A percentile compares a stretch with the other conserved stretches of the same genome.
These are phyloP conservation scores for Rosa chinensis DNA, from an alignment of 306 rosid genomes.

Conservation along the genomic window DNA sequence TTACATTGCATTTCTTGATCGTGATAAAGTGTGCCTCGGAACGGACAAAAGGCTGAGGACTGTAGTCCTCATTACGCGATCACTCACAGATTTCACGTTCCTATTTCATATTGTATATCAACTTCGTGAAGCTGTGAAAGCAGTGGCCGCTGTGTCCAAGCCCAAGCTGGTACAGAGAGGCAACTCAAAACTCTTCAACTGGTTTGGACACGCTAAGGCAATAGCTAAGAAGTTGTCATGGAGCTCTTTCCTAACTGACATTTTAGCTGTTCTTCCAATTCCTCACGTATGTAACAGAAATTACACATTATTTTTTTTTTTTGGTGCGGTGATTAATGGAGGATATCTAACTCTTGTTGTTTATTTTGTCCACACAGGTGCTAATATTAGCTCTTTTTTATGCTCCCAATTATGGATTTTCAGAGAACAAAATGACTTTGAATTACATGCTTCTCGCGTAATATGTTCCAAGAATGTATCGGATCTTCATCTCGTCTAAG, in stretches of 20 bases:
- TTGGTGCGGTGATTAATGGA: background rate
- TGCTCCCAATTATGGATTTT: conserved; percentile 12
- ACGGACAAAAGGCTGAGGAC: background rate
- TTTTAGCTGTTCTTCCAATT: conserved; percentile 35
- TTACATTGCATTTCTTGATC: conserved; percentile 11
- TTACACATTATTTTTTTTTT: background rate
- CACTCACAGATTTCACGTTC: background rate
- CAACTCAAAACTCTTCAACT: background rate
- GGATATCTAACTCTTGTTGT: background rate
- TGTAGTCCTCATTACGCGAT: background rate
- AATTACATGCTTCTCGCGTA: conserved; percentile 27
- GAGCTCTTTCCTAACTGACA: conserved; percentile 16
- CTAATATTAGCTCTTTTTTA: conserved; percentile 16
- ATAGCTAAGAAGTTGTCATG: conserved; percentile 8
- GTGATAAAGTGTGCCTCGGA: background rate
- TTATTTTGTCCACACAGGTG: conserved; percentile 6
- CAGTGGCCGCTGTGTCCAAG: background rate
- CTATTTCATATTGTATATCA: background rate
- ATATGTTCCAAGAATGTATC: conserved; percentile 27
- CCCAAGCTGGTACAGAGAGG: too few relatives aligned
- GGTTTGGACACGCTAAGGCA: background rate
- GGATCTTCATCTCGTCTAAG: conserved; percentile 13
- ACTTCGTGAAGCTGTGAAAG: background rate
- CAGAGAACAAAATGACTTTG: conserved; percentile 13
- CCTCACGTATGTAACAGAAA: conserved; percentile 24